phyloP scores from a whole-genome alignment of 768 basidiomycete species.

The Pleurotus platypus region DNA sequence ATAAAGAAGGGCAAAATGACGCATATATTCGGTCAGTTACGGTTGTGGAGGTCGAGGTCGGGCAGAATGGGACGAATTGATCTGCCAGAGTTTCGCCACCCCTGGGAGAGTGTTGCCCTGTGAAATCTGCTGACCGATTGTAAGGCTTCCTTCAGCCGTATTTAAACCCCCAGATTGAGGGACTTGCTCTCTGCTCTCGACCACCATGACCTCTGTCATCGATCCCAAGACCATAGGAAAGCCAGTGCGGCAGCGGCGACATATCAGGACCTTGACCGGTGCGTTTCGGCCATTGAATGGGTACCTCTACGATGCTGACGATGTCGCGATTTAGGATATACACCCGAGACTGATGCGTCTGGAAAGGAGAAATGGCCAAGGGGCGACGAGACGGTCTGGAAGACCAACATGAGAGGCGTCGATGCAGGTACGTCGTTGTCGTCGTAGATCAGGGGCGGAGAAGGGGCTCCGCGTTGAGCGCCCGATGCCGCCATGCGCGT shows the following conservation, averaged over 20 bases:
- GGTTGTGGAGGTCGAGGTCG: neutral
- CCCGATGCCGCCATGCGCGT: neutral
- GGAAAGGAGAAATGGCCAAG: constrained; percentile 86
- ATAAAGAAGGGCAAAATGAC: constrained; percentile 5
- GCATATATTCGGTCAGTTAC: neutral
- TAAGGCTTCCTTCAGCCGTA: neutral
- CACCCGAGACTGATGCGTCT: constrained; percentile 70
- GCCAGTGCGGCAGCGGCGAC: constrained; percentile 54
- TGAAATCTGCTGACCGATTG: neutral
- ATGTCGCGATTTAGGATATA: constrained; percentile 49
- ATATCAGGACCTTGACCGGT: constrained; percentile 71
- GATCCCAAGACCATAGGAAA: constrained; percentile 66
- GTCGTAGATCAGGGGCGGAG: neutral
- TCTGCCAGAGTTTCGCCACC: neutral
- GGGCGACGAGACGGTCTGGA: constrained; percentile 78
- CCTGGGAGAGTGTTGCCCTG: neutral
- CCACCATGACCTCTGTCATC: constrained; percentile 60
- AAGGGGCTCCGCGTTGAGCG: constrained; percentile 9
- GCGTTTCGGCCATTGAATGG: neutral
- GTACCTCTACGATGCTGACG: neutral
- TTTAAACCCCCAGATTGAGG: constrained; percentile 1
- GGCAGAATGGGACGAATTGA: neutral
- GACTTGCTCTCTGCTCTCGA: constrained; percentile 6
- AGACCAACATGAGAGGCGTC: constrained; percentile 51
- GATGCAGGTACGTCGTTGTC: constrained; percentile 36